Conservation (phyloP, 148 eudicot genomes). For the Simmondsia chinensis region DNA sequence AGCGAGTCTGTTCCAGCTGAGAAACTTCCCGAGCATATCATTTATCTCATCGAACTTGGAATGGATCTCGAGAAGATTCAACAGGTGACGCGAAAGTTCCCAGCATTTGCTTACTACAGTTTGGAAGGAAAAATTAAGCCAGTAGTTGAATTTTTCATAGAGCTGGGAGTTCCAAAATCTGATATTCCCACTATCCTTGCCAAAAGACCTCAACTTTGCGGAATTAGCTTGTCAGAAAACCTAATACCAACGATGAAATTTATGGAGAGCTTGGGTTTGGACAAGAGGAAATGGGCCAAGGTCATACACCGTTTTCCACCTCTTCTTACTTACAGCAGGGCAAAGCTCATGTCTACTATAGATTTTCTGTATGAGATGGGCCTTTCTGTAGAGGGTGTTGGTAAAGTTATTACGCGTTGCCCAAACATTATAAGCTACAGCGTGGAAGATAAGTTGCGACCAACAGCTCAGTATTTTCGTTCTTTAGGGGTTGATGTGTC, state of each 20-base stretch:
- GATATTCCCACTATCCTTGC: constrained; percentile 56
- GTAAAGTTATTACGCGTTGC: constrained; percentile 65
- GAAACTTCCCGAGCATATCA: constrained; percentile 53
- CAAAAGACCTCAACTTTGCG: constrained; percentile 82
- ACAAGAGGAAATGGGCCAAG: constrained; percentile 72
- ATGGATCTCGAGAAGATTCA: constrained; percentile 60
- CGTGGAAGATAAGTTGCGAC: constrained; percentile 69
- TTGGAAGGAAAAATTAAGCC: constrained; percentile 80
- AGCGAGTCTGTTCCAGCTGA: constrained; percentile 38
- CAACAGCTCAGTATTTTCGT: constrained; percentile 57
- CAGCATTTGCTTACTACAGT: constrained; percentile 80
- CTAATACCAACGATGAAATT: constrained; percentile 78
- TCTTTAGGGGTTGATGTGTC: constrained; percentile 50
- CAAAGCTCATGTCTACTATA: constrained; percentile 53
- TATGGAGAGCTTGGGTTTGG: constrained; percentile 66
- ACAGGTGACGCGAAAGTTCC: constrained; percentile 56
- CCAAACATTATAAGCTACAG: constrained; percentile 73
- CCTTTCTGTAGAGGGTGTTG: constrained; percentile 45
- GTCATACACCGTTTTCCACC: constrained; percentile 76
- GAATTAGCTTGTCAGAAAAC: constrained; percentile 69
- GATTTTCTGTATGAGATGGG: constrained; percentile 81
- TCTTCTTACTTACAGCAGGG: constrained; percentile 69
- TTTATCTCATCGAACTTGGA: constrained; percentile 68
- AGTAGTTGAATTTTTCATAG: constrained; percentile 68
- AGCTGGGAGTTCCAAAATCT: constrained; percentile 66